Base-by-base conservation (phyloP, 2,329 filamentous ascomycete species). In the Conoideocrella luteorostrata region DNA sequence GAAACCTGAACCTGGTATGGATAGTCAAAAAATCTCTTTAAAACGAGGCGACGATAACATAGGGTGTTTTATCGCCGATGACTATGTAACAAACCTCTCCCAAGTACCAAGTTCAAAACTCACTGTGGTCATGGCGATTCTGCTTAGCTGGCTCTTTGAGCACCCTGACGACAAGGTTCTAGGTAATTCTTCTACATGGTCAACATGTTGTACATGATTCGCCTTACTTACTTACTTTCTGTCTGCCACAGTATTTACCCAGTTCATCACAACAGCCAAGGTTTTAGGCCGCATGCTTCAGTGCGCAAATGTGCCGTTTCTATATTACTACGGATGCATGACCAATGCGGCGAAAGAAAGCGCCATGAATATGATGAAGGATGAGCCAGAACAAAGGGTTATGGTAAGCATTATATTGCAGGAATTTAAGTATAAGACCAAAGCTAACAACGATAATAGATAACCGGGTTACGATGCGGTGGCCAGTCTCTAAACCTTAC, bases 401-500 rank as follows among this genome's bases (percentile, higher is more conserved):
- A 20, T 72, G 42, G 68, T 69, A 56, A 45, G 66, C 52, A 2
- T 5, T 6, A 35, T 2, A 2, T 46, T 15, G 2, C 20, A 22
- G 7, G 5, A 33, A 51, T 46, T 10, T 48, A 48, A 24, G 20
- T 7, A 24, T 21, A 5, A 6, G 20, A 22, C 10, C 20, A 6
- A 24, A 24, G 51, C 46, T 22, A 3, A 49, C 29, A 7, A n/a
- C 10, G 4, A 12, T 4, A 18, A 5, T 26, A 71, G 64, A 44
- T 72, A 4, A 47, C 60, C 0, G 62, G 63, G 0, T 47, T 71
- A 26, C 55, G 47, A 13, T 61, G 58, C 12, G 64, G 67, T 1
- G 61, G 61, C 0, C 60, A 66, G 11, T 63, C 59, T 21, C 64
- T 68, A 41, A 72, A 74, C 32, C 46, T 74, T 0, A 63, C 56